Conservation (phyloP, 371 early-diverging fungal genomes). For the Nematocida major region DNA sequence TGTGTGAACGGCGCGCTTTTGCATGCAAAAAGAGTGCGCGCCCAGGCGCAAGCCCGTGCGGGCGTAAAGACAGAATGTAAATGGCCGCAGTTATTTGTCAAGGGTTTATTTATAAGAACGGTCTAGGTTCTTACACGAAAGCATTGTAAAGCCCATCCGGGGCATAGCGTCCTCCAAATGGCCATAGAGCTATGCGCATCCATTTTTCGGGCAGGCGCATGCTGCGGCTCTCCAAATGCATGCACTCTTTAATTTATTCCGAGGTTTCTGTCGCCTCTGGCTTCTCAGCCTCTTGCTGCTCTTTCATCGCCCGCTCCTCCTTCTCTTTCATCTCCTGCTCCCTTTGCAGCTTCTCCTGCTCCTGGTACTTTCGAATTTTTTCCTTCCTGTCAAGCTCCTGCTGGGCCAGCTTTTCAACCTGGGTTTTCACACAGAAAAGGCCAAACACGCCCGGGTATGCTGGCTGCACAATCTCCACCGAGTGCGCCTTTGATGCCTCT, state of each 20-base stretch:
- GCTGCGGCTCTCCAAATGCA: not conserved
- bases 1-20: too few relatives aligned
- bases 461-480: not conserved
- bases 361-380: not conserved
- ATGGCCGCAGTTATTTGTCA: too few relatives aligned
- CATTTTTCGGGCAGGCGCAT: too few relatives aligned
- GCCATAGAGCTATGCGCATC: too few relatives aligned
- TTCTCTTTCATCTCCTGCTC: not conserved
- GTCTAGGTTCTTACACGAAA: too few relatives aligned
- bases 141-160: too few relatives aligned
- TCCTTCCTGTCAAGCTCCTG: not conserved
- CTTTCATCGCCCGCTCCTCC: slow-evolving; percentile 1
- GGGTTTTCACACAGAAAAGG: not conserved
- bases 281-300: not conserved
- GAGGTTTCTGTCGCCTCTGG: not conserved
- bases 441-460: slow-evolving; percentile 16
- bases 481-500: not conserved
- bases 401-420: not conserved
- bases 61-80: too few relatives aligned
- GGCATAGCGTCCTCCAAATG: too few relatives aligned
- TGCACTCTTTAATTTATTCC: not conserved
- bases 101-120: too few relatives aligned
- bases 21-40: too few relatives aligned
- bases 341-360: not conserved
- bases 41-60: too few relatives aligned